These are phyloP conservation scores for Condylostoma magnum DNA, from an alignment of 169 alveolate species.

Conservation along the genomic window DNA sequence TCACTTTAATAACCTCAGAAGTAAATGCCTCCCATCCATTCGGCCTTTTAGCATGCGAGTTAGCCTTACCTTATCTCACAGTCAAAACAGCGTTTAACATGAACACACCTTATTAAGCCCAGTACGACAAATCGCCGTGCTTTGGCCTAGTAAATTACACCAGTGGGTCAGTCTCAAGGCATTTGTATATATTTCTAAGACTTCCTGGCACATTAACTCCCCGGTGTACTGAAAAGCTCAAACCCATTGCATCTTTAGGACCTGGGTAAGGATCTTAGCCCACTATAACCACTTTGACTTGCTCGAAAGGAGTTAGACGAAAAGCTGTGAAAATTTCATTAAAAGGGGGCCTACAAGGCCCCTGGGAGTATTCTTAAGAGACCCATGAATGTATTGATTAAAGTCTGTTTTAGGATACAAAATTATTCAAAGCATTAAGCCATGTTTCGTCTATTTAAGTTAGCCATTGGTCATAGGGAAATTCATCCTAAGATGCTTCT, in stretches of 20 bases:
- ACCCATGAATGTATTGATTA: conserved; percentile 17
- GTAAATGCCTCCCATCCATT: conserved; percentile 88
- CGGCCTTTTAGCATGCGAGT: conserved; percentile 84
- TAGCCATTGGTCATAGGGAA: conserved; percentile 3
- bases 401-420: not conserved
- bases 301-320: conserved; percentile 62
- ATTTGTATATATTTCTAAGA: conserved; percentile 94
- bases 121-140: conserved; percentile 96
- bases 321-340: conserved; percentile 78
- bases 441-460: conserved; percentile 18
- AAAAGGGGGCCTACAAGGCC: conserved; percentile 75
- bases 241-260: conserved; percentile 96
- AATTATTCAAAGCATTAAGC: conserved; percentile 2
- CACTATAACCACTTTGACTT: conserved; percentile 95
- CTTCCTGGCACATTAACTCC: conserved; percentile 96
- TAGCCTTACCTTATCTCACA: conserved; percentile 89
- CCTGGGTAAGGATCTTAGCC: conserved; percentile 99
- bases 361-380: not conserved
- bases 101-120: conserved; percentile 99
- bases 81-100: conserved; percentile 95
- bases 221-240: conserved; percentile 95
- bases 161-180: conserved; percentile 73
- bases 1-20: conserved; percentile 72
- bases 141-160: conserved; percentile 59
- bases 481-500: too few species aligned